Percentiles rank a stretch among this genome's conserved stretches.
Evolutionary conservation across 768 basidiomycete species (phyloP).

Genomic region (Mycena amicta): DNA sequence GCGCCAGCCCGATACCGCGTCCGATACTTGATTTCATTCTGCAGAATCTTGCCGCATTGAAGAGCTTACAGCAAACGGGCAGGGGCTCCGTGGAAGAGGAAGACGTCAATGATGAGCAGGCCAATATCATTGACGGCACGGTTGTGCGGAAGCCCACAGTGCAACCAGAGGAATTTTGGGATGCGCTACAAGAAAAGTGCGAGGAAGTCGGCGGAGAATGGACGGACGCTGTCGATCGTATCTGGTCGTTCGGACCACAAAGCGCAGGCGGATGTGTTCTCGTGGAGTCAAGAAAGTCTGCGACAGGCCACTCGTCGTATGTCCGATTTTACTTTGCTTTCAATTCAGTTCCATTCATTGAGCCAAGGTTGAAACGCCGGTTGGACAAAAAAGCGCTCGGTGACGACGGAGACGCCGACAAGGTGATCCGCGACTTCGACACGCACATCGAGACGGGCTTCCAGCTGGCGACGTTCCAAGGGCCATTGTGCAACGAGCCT

Average conservation of each 20-base stretch:
- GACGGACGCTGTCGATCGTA: constrained; percentile 64
- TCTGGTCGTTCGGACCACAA: constrained; percentile 94
- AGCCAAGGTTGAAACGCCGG: constrained; percentile 60
- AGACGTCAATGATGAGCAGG: constrained; percentile 40
- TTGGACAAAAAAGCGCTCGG: constrained; percentile 44
- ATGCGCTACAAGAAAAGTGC: constrained; percentile 62
- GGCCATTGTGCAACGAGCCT: constrained; percentile 93
- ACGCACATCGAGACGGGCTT: constrained; percentile 90
- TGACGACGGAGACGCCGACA: constrained; percentile 35
- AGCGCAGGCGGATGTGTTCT: constrained; percentile 84
- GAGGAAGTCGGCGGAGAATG: constrained; percentile 83
- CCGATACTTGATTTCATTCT: constrained; percentile 74
- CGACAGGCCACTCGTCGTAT: constrained; percentile 52
- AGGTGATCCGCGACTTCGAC: constrained; percentile 62
- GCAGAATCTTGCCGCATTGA: constrained; percentile 67
- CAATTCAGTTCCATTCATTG: constrained; percentile 9
- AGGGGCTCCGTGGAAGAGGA: constrained; percentile 29
- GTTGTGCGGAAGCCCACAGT: constrained; percentile 65
- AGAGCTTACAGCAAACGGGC: constrained; percentile 56
- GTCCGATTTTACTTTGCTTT: constrained; percentile 30
- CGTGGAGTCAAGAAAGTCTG: constrained; percentile 66
- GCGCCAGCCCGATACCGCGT: constrained; percentile 80
- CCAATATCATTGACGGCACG: constrained; percentile 57
- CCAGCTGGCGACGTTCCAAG: constrained; percentile 92
- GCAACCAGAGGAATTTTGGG: constrained; percentile 81